phyloP scores from a whole-genome alignment of 352 stramenopile species.

The Pythium aphanidermatum region DNA sequence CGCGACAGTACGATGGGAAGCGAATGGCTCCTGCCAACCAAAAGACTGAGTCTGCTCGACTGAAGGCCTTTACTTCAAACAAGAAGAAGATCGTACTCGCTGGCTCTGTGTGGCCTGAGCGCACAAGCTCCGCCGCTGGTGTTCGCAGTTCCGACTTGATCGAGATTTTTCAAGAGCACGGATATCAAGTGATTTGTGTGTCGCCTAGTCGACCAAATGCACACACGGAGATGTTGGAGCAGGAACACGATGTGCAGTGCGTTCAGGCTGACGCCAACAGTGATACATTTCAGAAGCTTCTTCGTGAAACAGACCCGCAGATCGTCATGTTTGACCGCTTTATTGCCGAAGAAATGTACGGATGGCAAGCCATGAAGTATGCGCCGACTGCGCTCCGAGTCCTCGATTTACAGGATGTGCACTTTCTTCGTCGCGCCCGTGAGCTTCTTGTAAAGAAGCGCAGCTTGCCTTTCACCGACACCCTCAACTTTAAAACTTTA shows the following conservation, averaged over 20 bases:
- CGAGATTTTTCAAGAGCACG: constrained; percentile 46
- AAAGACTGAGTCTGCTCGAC: constrained; percentile 26
- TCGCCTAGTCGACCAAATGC: constrained; percentile 76
- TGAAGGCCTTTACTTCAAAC: constrained; percentile 38
- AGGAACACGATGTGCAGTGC: constrained; percentile 45
- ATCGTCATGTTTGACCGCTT: constrained; percentile 80
- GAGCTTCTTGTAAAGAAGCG: constrained; percentile 73
- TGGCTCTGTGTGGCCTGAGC: constrained; percentile 81
- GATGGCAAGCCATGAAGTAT: constrained; percentile 71
- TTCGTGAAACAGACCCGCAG: constrained; percentile 49
- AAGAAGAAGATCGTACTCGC: constrained; percentile 70
- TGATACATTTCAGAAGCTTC: constrained; percentile 54
- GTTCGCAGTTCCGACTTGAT: constrained; percentile 80
- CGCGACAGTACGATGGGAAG: constrained; percentile 10
- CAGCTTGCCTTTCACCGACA: constrained; percentile 28
- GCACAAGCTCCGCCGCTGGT: constrained; percentile 82
- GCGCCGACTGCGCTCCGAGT: constrained; percentile 77
- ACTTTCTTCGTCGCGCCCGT: constrained; percentile 84
- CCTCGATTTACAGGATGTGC: constrained; percentile 92
- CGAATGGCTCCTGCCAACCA: too few relatives aligned
- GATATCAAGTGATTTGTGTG: constrained; percentile 67
- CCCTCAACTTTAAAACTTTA: constrained; percentile 34
- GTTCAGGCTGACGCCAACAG: constrained; percentile 71
- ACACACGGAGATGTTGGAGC: constrained; percentile 43
- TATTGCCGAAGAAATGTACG: constrained; percentile 84